Conservation (phyloP, 805 yeast genomes). For the Schizosaccharomyces japonicus region DNA sequence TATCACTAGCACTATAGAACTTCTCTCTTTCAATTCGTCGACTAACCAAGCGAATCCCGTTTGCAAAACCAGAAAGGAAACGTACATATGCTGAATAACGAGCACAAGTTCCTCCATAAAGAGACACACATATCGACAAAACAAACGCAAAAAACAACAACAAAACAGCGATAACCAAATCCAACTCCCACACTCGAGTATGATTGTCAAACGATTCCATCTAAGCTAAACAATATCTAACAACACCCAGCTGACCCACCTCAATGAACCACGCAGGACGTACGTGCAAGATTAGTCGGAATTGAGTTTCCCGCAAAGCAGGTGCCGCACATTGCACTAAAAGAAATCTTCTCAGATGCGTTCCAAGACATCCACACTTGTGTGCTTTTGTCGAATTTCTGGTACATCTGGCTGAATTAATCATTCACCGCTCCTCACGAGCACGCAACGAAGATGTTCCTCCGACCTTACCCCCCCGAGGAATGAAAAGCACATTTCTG, state of each 20-base stretch:
- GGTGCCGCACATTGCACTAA: slow-evolving; percentile 5
- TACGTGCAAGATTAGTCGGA: slow-evolving; percentile 4
- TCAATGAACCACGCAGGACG: not conserved
- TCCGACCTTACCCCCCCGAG: slow-evolving; percentile 4
- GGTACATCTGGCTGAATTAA: slow-evolving; percentile 1
- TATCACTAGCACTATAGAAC: too few species aligned
- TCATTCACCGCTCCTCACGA: slow-evolving; percentile 4
- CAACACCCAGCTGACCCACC: not conserved
- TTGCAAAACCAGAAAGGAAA: too few species aligned
- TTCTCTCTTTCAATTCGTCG: too few species aligned
- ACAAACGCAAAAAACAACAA: too few species aligned
- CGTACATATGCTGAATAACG: too few species aligned
- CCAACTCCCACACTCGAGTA: too few species aligned
- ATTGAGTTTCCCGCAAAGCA: not conserved
- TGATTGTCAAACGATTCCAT: too few species aligned
- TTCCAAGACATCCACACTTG: not conserved
- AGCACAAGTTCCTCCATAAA: too few species aligned
- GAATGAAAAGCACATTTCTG: not conserved
- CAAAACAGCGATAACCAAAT: too few species aligned
- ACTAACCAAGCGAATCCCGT: too few species aligned
- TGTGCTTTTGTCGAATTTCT: not conserved
- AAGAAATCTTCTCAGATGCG: slow-evolving; percentile 3
- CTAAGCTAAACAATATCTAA: not conserved
- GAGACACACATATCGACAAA: too few species aligned
- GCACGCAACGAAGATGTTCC: slow-evolving; percentile 4